Conservation (phyloP, 768 basidiomycete species). For the Rhizopogon vinicolor region DNA sequence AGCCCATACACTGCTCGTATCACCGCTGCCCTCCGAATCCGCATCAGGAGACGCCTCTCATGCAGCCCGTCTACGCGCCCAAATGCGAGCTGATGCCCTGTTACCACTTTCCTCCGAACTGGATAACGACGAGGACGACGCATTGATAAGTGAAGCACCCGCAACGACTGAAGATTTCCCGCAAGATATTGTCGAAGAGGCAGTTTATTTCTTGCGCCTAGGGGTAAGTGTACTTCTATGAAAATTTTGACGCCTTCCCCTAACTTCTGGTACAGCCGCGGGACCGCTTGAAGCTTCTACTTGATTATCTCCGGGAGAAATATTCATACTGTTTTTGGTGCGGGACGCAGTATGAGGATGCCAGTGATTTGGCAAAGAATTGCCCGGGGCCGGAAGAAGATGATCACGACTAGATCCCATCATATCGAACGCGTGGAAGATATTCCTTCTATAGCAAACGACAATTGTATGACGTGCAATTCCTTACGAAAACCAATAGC, state of each 20-base stretch:
- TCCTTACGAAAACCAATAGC: neutral
- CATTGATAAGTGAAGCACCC: constrained; percentile 7
- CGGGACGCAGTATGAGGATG: constrained; percentile 65
- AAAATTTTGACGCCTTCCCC: constrained; percentile 5
- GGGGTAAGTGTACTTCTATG: constrained; percentile 36
- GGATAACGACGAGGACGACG: constrained; percentile 30
- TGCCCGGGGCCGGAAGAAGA: constrained; percentile 80
- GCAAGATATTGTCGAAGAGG: constrained; percentile 61
- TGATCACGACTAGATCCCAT: constrained; percentile 58
- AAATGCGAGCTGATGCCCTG: constrained; percentile 75
- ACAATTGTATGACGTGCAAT: neutral
- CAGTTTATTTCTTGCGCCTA: constrained; percentile 60
- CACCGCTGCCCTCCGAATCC: constrained; percentile 4
- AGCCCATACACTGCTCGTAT: constrained; percentile 28
- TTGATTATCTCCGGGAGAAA: constrained; percentile 67
- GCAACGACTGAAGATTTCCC: constrained; percentile 34
- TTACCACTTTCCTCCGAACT: constrained; percentile 37
- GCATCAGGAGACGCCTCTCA: constrained; percentile 13
- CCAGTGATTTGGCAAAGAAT: constrained; percentile 52
- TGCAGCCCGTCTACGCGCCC: constrained; percentile 52
- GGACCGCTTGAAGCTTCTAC: constrained; percentile 61
- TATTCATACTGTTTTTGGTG: constrained; percentile 89
- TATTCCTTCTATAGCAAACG: neutral
- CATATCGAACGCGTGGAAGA: neutral
- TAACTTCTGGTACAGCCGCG: constrained; percentile 46